These are phyloP conservation scores for Aspergillus nomiae DNA, from an alignment of 2,329 filamentous ascomycete genomes.

Conservation along the genomic window DNA sequence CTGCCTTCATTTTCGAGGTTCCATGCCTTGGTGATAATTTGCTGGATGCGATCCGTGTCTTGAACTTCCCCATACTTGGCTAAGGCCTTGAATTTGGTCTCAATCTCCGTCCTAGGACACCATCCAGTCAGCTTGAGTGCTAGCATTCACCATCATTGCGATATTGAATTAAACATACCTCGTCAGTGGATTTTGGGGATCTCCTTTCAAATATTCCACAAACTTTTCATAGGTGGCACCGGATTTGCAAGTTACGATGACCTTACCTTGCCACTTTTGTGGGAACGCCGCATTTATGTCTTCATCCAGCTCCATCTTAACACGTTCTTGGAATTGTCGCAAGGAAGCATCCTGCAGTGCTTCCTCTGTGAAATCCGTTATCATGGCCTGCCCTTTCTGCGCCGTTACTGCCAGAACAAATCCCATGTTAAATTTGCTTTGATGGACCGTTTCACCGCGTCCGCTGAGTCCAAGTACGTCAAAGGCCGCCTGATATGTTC, in stretches of 20 bases:
- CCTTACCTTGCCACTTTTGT: not conserved
- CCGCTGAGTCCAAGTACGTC: not conserved
- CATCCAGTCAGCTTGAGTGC: not conserved
- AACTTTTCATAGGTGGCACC: not conserved
- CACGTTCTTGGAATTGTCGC: not conserved
- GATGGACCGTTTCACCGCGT: not conserved
- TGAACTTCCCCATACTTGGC: not conserved
- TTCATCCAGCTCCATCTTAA: not conserved
- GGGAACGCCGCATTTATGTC: not conserved
- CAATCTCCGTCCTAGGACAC: not conserved
- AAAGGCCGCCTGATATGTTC: not conserved
- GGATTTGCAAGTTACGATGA: not conserved
- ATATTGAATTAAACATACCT: not conserved
- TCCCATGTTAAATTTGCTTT: not conserved
- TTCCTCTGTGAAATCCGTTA: not conserved
- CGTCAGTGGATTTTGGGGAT: not conserved
- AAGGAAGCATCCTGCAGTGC: not conserved
- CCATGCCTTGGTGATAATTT: not conserved
- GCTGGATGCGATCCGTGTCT: not conserved
- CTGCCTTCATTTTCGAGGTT: not conserved
- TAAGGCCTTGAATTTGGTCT: not conserved
- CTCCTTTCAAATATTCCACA: not conserved
- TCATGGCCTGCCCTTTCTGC: not conserved
- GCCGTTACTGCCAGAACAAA: not conserved
- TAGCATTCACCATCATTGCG: too few species aligned